Conservation (phyloP, 306 rosid species). For the Corylus americana region DNA sequence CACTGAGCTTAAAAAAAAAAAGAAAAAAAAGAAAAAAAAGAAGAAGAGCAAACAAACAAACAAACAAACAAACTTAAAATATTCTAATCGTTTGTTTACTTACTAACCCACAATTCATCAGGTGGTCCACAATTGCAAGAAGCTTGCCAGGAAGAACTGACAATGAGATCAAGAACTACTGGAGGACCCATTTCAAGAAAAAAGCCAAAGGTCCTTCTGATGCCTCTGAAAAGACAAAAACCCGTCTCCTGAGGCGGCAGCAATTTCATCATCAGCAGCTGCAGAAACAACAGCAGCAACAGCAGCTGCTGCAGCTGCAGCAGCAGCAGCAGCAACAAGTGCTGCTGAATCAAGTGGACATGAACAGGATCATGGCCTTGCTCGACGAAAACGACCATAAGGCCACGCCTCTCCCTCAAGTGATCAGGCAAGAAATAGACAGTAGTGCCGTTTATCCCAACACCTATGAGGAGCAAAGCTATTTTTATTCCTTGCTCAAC, state of each 20-base stretch:
- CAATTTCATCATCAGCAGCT: slow-evolving; percentile 66
- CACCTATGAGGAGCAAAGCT: slow-evolving; percentile 46
- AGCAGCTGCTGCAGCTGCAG: slow-evolving; percentile 25
- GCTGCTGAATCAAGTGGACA: slow-evolving; percentile 50
- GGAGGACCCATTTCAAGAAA: slow-evolving; percentile 95
- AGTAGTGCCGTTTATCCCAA: slow-evolving; percentile 34
- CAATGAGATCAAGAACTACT: slow-evolving; percentile 87
- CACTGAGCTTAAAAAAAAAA: background rate
- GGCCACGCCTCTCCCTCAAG: slow-evolving; percentile 37
- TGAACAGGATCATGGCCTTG: slow-evolving; percentile 57
- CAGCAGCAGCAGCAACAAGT: slow-evolving; percentile 36
- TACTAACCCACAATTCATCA: slow-evolving; percentile 12
- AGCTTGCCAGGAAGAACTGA: slow-evolving; percentile 96
- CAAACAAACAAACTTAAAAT: no score
- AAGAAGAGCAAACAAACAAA: no score
- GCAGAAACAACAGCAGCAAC: slow-evolving; percentile 40
- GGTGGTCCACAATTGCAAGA: slow-evolving; percentile 98
- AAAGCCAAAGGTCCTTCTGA: slow-evolving; percentile 52
- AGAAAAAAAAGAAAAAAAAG: no score
- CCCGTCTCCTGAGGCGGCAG: slow-evolving; percentile 59
- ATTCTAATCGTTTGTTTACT: background rate
- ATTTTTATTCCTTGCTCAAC: slow-evolving; percentile 44
- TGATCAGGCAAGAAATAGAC: slow-evolving; percentile 42
- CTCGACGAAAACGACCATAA: slow-evolving; percentile 53
- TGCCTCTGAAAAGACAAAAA: slow-evolving; percentile 52